Evolutionary conservation across 768 basidiomycete genomes (phyloP).

Genomic region (Leucosporidium creatinivorum): DNA sequence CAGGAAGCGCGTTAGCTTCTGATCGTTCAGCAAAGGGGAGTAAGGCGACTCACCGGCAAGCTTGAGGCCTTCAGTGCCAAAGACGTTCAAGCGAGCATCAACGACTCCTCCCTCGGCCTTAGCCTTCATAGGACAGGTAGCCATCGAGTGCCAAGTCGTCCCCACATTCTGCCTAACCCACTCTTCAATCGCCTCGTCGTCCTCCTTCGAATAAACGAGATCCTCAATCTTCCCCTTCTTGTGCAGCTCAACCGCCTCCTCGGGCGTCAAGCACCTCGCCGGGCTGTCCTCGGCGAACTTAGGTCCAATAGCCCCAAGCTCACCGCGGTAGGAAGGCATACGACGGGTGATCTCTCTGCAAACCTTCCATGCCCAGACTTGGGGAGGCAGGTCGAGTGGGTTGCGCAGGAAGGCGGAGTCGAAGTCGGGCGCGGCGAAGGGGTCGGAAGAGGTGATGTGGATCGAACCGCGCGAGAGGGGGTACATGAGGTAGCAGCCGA

Average conservation of each 20-base stretch:
- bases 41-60: constrained; percentile 1
- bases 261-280: not conserved
- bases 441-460: constrained; percentile 30
- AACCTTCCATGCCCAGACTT: constrained; percentile 6
- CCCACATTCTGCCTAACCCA: constrained; percentile 27
- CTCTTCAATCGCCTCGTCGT: constrained; percentile 30
- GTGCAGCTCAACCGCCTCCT: not conserved
- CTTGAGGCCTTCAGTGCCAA: constrained; percentile 19
- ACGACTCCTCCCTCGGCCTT: constrained; percentile 25
- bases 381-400: constrained; percentile 25
- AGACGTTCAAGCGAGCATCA: constrained; percentile 28
- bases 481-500: constrained; percentile 14
- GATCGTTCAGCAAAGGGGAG: too few relatives aligned
- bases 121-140: constrained; percentile 30
- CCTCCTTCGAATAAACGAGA: constrained; percentile 29
- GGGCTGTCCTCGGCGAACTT: constrained; percentile 20
- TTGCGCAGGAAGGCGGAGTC: constrained; percentile 25
- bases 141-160: constrained; percentile 32
- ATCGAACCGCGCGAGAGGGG: constrained; percentile 27
- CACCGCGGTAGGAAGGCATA: constrained; percentile 26
- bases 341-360: constrained; percentile 28
- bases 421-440: constrained; percentile 22
- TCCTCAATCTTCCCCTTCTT: not conserved
- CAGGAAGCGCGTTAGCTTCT: too few relatives aligned
- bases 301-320: constrained; percentile 24